These are phyloP conservation scores for Lepidopterella palustris DNA, from an alignment of 495 filamentous ascomycete species.

Conservation along the genomic window DNA sequence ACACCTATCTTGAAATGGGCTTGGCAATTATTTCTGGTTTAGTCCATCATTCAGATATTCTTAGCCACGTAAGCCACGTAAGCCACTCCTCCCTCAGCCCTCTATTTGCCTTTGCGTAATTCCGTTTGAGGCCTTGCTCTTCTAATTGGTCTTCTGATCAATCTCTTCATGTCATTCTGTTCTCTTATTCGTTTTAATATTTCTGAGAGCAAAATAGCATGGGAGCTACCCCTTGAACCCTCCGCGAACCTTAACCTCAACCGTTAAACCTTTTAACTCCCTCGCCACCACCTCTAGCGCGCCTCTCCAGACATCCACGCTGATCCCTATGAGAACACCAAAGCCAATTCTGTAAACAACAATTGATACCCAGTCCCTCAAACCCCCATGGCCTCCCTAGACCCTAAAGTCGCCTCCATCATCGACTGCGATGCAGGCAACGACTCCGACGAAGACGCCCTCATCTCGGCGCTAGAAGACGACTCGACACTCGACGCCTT, in stretches of 20 bases:
- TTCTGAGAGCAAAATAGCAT: not conserved
- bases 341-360: too few species aligned
- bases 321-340: not conserved
- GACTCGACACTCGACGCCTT: slow-evolving; percentile 52
- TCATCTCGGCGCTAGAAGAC: slow-evolving; percentile 63
- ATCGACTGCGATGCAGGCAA: slow-evolving; percentile 36
- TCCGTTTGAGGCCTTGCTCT: too few species aligned
- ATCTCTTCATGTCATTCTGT: too few species aligned
- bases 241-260: not conserved
- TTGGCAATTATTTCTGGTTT: too few species aligned
- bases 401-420: slow-evolving; percentile 43
- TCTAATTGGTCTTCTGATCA: too few species aligned
- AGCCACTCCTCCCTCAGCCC: too few species aligned
- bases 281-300: not conserved
- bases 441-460: slow-evolving; percentile 58
- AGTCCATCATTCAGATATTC: too few species aligned
- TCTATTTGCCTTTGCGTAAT: too few species aligned
- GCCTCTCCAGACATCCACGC: too few species aligned
- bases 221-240: not conserved
- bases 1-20: too few species aligned
- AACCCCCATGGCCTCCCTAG: slow-evolving; percentile 34
- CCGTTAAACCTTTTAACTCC: not conserved
- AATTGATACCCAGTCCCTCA: too few species aligned
- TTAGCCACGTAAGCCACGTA: too few species aligned
- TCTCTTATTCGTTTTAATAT: not conserved